Percentiles rank a stretch among this genome's conserved stretches.
Conservation (phyloP, 2,329 filamentous ascomycete species). For the Cryphonectria japonica region DNA sequence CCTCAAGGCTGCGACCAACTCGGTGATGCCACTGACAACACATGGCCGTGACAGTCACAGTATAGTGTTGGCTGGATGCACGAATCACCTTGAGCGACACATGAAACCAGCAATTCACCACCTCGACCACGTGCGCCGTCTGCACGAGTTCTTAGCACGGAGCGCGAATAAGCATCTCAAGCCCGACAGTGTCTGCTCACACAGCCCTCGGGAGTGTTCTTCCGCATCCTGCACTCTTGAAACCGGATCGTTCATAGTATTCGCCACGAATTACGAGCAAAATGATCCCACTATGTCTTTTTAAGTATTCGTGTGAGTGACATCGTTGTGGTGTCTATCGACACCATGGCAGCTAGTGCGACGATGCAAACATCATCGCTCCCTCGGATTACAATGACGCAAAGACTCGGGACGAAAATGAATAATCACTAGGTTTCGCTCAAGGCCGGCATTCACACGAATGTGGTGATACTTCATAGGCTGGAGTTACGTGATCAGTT, state of each 20-base stretch:
- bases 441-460: not conserved
- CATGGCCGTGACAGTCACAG: not conserved
- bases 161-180: not conserved
- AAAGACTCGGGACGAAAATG: not conserved
- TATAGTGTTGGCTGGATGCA: not conserved
- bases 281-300: not conserved
- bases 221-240: slow-evolving; percentile 19
- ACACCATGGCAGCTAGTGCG: not conserved
- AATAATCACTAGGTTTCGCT: not conserved
- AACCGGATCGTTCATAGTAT: slow-evolving; percentile 7
- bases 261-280: slow-evolving; percentile 1
- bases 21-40: not conserved
- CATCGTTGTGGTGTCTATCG: not conserved
- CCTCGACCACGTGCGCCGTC: not conserved
- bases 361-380: not conserved
- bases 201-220: not conserved
- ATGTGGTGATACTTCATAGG: not conserved
- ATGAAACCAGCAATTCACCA: not conserved
- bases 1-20: not conserved
- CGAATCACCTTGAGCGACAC: not conserved
- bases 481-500: not conserved
- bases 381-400: not conserved
- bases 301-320: not conserved
- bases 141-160: too few species aligned
- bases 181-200: not conserved